Percentiles rank a stretch among this genome's conserved stretches.
Evolutionary conservation across 495 filamentous ascomycete species (phyloP).

Genomic region (Aspergillus nanangensis): DNA sequence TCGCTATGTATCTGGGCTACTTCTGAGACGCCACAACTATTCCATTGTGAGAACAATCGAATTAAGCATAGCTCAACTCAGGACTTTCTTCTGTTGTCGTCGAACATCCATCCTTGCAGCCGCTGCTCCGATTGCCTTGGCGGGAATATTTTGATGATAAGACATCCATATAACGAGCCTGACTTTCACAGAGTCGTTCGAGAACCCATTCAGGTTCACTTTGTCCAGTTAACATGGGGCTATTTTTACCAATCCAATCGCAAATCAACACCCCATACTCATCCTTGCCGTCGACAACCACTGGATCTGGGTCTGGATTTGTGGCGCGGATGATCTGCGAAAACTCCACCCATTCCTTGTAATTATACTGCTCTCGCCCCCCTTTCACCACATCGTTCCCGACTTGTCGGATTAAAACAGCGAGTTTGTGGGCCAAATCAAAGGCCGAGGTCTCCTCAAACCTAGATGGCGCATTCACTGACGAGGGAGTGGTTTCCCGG

Average conservation of each 20-base stretch:
- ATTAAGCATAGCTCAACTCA: no score
- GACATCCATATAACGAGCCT: constrained; percentile 54
- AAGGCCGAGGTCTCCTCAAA: constrained; percentile 28
- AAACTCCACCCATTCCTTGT: constrained; percentile 63
- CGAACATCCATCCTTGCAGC: no score
- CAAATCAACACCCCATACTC: constrained; percentile 56
- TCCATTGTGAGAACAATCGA: no score
- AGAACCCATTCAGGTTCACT: constrained; percentile 59
- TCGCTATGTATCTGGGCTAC: no score
- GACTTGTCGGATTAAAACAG: constrained; percentile 46
- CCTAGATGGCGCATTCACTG: no score
- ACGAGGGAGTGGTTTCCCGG: constrained; percentile 14
- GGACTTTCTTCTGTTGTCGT: no score
- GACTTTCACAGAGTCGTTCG: constrained; percentile 54
- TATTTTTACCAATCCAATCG: constrained; percentile 66
- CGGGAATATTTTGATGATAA: no score
- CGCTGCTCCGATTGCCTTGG: no score
- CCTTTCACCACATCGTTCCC: constrained; percentile 41
- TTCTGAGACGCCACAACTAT: no score
- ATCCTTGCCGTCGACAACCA: constrained; percentile 40
- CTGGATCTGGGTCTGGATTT: constrained; percentile 19
- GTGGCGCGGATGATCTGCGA: constrained; percentile 58
- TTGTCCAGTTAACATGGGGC: constrained; percentile 52
- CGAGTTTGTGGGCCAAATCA: constrained; percentile 49
- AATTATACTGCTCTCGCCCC: constrained; percentile 45